Evolutionary conservation across 2,329 filamentous ascomycete genomes (phyloP), one percentile per base, ranked within the genome.

Genomic region (Fusarium beomiforme): DNA sequence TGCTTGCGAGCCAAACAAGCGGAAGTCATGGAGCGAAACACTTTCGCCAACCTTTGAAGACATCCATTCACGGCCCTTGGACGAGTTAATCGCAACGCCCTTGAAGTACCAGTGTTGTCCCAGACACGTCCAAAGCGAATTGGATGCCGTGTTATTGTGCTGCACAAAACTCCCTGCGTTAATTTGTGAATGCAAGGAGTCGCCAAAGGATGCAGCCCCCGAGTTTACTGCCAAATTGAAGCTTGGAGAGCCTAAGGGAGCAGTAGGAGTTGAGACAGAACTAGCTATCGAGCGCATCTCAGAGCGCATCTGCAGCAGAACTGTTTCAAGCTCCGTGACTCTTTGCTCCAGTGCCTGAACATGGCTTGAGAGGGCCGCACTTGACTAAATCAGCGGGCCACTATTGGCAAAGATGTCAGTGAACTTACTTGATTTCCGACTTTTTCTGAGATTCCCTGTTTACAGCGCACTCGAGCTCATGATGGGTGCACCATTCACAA

Each of bases 81-180:
- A 0, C 1, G 44, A 29, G 17, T 63, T 24, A 3, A 64, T n/a
- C 2, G 58, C 36, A 0, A 64, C 19, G 6, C 60, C 60, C 10
- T 64, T 64, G 14, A 63, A 64, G 14, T 64, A 63, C 60, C 60
- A 64, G 1, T 63, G 19, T 6, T 39, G 31, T 0, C 60, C 44
- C 2, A 64, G 6, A 39, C 46, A 64, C 5, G 16, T 29, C 49
- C 49, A 39, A 9, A 29, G 14, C 9, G 37, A 36, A 11, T 9
- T 24, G 14, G 19, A 16, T 39, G 3, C 19, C 8, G 24, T 23
- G 5, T 21, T 21, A 4, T 12, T 24, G n/a, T 42, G 2, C 11
- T 21, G 13, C 12, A 5, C 11, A 6, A 12, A 2, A 3, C 10
- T 10, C 10, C 6, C 6, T 8, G 4, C 1, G 2, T 36, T 16